phyloP scores from a whole-genome alignment of 108 stramenopile genomes.

The Fistulifera solaris region DNA sequence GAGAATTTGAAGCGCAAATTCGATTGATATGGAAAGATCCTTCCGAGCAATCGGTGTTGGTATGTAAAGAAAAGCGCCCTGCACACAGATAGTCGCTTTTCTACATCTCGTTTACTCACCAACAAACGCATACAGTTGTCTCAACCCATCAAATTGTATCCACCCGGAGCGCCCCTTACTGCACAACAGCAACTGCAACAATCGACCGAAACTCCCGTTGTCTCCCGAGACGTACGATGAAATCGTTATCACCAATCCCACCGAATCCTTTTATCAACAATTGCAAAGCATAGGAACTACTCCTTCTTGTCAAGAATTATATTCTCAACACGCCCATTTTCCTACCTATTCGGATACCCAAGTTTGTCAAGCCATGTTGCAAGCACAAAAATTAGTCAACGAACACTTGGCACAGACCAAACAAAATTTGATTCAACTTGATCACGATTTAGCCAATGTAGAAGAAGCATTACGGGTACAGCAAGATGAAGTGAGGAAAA shows the following conservation, averaged over 20 bases:
- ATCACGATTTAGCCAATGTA: conserved; percentile 39
- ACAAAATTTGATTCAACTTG: conserved; percentile 41
- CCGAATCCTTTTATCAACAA: conserved; percentile 49
- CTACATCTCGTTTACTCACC: not conserved
- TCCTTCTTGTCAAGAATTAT: conserved; percentile 25
- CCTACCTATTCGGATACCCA: conserved; percentile 48
- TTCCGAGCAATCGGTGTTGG: conserved; percentile 51
- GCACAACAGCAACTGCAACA: conserved; percentile 4
- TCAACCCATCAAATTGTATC: conserved; percentile 87
- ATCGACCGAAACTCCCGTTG: conserved; percentile 56
- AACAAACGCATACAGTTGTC: conserved; percentile 25
- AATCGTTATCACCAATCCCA: conserved; percentile 90
- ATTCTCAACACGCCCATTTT: conserved; percentile 32
- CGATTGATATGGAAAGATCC: conserved; percentile 85
- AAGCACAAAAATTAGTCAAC: conserved; percentile 56
- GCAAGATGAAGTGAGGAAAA: conserved; percentile 7
- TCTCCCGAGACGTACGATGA: conserved; percentile 93
- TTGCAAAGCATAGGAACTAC: conserved; percentile 21
- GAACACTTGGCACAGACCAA: conserved; percentile 52
- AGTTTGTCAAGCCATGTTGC: conserved; percentile 45
- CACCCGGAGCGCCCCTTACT: conserved; percentile 28
- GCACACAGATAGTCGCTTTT: not conserved
- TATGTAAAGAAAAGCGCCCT: conserved; percentile 6
- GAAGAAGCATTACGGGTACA: conserved; percentile 25
- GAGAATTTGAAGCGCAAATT: conserved; percentile 95